Evolutionary conservation across 208 protist genomes (phyloP).

Genomic region (Porcisia hertigi): DNA sequence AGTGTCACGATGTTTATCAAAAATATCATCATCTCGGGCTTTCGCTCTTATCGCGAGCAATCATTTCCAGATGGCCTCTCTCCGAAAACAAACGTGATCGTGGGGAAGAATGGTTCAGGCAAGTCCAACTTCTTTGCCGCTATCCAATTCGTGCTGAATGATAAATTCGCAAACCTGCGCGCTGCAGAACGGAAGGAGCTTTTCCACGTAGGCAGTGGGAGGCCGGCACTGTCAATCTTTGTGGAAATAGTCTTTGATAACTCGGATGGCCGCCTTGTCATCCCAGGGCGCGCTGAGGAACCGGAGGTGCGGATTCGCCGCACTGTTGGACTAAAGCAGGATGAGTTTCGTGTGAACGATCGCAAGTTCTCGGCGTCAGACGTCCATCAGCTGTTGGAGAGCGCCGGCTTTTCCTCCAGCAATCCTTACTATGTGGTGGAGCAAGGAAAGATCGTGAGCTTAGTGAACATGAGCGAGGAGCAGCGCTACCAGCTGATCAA

Average conservation of each 20-base stretch:
- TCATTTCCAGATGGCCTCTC: conserved; percentile 84
- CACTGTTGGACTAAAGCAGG: conserved; percentile 98
- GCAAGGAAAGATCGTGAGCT: conserved; percentile 96
- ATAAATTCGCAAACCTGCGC: conserved; percentile 88
- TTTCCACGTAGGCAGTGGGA: conserved; percentile 94
- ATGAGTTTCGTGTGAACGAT: conserved; percentile 98
- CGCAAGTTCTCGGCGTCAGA: conserved; percentile 92
- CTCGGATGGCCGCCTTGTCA: conserved; percentile 94
- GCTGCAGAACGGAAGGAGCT: conserved; percentile 93
- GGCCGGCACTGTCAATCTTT: conserved; percentile 92
- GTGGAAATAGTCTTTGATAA: conserved; percentile 99
- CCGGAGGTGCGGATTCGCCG: conserved; percentile 95
- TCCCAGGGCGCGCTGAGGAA: conserved; percentile 85
- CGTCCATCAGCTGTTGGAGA: conserved; percentile 97
- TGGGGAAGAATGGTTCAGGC: conserved; percentile 97
- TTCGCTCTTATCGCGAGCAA: conserved; percentile 92
- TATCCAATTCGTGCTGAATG: conserved; percentile 97
- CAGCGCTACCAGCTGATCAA: conserved; percentile 97
- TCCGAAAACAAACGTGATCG: conserved; percentile 84
- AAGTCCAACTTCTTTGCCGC: conserved; percentile 98
- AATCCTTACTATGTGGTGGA: conserved; percentile 99
- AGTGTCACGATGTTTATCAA: conserved; percentile 87
- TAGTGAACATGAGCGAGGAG: conserved; percentile 96
- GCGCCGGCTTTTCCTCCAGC: conserved; percentile 97
- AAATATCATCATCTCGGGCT: conserved; percentile 91